A percentile compares a stretch with the other conserved stretches of the same genome.
These are phyloP conservation scores for Penicillium arizonense DNA, from an alignment of 495 filamentous ascomycete species.

Conservation along the genomic window DNA sequence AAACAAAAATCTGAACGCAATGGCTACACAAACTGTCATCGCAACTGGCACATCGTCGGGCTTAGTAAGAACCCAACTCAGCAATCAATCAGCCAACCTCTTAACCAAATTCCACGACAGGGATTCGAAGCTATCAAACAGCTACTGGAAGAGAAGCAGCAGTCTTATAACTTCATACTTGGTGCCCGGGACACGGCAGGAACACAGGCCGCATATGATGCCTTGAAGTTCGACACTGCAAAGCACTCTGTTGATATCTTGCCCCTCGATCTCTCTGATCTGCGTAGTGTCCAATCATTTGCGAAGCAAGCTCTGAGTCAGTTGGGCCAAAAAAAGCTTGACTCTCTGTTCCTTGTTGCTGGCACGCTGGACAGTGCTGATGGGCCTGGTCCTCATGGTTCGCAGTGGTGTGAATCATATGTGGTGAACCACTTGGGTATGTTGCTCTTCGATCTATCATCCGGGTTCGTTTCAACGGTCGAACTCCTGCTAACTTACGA, in stretches of 20 bases:
- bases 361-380: constrained; percentile 18
- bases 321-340: constrained; percentile 14
- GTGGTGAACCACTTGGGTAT: constrained; percentile 31
- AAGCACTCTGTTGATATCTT: constrained; percentile 21
- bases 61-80: constrained; percentile 12
- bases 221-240: constrained; percentile 18
- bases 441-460: not conserved
- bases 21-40: constrained; percentile 23
- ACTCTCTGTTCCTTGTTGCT: constrained; percentile 23
- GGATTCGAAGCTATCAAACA: constrained; percentile 33
- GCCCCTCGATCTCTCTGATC: constrained; percentile 21
- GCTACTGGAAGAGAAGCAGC: constrained; percentile 19
- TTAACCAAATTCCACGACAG: constrained; percentile 4
- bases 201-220: constrained; percentile 19
- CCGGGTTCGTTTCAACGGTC: too few species aligned
- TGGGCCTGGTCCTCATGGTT: constrained; percentile 25
- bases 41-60: constrained; percentile 31
- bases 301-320: constrained; percentile 18
- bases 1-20: not conserved
- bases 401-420: constrained; percentile 24
- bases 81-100: not conserved
- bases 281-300: constrained; percentile 27
- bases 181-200: constrained; percentile 23
- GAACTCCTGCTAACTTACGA: not conserved
- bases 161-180: constrained; percentile 26